Evolutionary conservation across 345 rosid species (phyloP).

Genomic region (Aquilaria malaccensis): DNA sequence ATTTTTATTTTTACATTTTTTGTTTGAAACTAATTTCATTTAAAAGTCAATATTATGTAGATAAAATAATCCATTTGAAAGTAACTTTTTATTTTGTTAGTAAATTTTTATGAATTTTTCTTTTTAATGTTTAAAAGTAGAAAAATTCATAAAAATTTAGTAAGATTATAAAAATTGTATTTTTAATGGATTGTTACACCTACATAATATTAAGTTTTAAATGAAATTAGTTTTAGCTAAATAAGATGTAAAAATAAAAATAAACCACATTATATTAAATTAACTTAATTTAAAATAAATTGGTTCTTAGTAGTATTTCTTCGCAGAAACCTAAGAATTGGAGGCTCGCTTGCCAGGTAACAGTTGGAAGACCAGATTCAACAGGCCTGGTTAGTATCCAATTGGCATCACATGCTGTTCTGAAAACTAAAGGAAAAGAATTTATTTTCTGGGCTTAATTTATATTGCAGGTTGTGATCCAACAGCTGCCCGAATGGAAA

Average conservation of each 20-base stretch:
- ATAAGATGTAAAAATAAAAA: neutral
- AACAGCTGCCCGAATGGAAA: constrained; percentile 94
- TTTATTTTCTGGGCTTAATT: neutral
- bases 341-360: constrained; percentile 93
- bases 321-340: constrained; percentile 76
- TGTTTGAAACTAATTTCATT: too few relatives aligned
- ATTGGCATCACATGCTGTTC: neutral
- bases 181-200: too few relatives aligned
- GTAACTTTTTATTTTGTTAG: too few relatives aligned
- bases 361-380: constrained; percentile 70
- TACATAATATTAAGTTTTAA: too few relatives aligned
- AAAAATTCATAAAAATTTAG: too few relatives aligned
- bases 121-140: too few relatives aligned
- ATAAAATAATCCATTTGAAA: too few relatives aligned
- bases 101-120: too few relatives aligned
- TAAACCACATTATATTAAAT: neutral
- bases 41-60: too few relatives aligned
- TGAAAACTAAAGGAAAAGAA: neutral
- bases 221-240: too few relatives aligned
- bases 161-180: too few relatives aligned
- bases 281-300: neutral
- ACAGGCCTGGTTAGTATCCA: constrained; percentile 56
- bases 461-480: constrained; percentile 62
- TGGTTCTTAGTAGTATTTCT: neutral
- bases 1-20: too few relatives aligned